Conservation (phyloP, 345 rosid genomes). For the Camelina laxa region DNA sequence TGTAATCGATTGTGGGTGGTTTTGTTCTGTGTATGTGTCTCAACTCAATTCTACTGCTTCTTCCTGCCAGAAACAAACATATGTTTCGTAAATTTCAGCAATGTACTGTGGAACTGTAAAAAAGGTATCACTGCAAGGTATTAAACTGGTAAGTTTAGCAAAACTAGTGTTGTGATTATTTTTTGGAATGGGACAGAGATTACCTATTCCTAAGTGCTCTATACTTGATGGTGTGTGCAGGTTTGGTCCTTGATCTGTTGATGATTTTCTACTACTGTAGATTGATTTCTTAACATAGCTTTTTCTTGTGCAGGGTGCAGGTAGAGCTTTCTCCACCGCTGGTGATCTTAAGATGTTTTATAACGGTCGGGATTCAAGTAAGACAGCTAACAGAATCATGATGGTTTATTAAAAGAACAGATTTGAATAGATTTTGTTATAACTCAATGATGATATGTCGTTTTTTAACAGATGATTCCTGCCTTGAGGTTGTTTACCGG, state of each 20-base stretch:
- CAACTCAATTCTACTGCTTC: neutral
- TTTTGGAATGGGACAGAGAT: too few species aligned
- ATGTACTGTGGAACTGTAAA: slow-evolving; percentile 34
- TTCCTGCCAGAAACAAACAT: slow-evolving; percentile 1
- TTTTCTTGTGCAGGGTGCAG: slow-evolving; percentile 69
- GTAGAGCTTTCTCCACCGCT: slow-evolving; percentile 97
- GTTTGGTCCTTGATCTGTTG: neutral
- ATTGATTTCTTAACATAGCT: neutral
- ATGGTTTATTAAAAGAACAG: neutral
- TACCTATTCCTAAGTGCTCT: too few species aligned
- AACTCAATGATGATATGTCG: slow-evolving; percentile 7
- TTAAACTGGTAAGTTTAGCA: slow-evolving; percentile 27
- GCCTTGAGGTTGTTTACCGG: slow-evolving; percentile 88
- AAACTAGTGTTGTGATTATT: too few species aligned
- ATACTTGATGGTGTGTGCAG: too few species aligned
- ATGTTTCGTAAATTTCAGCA: slow-evolving; percentile 33
- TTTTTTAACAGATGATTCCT: slow-evolving; percentile 74
- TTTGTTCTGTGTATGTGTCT: slow-evolving; percentile 9
- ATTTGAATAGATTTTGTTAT: neutral
- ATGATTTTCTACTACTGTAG: neutral
- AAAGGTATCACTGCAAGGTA: slow-evolving; percentile 33
- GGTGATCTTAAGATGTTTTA: slow-evolving; percentile 93
- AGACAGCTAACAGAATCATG: slow-evolving; percentile 10
- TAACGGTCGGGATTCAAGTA: slow-evolving; percentile 83
- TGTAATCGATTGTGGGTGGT: neutral